Evolutionary conservation across 768 basidiomycete genomes (phyloP).

Genomic region (Pisolithus marmoratus): DNA sequence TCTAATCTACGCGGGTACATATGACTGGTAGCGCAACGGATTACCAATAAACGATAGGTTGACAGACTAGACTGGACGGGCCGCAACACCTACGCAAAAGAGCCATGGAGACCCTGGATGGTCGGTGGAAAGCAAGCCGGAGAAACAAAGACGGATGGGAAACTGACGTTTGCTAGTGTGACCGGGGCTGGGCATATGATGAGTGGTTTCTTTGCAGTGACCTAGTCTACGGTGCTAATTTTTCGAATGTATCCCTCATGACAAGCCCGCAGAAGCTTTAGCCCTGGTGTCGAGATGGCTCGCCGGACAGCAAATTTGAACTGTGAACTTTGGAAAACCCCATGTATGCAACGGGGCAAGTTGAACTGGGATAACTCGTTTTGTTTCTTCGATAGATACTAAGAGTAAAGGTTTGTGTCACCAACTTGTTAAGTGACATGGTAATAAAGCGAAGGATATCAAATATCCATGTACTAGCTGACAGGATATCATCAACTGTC

Average conservation of each 20-base stretch:
- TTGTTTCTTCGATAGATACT: not conserved
- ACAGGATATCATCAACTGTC: not conserved
- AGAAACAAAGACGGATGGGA: slow-evolving; percentile 46
- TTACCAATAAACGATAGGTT: slow-evolving; percentile 61
- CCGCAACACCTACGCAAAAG: slow-evolving; percentile 37
- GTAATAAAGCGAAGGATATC: not conserved
- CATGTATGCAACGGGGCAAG: not conserved
- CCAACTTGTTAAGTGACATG: too few species aligned
- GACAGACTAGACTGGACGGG: slow-evolving; percentile 57
- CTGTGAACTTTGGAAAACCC: too few species aligned
- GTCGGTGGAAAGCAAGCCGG: slow-evolving; percentile 53
- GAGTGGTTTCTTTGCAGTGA: slow-evolving; percentile 13
- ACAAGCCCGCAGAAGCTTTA: slow-evolving; percentile 60
- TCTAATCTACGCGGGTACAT: slow-evolving; percentile 49
- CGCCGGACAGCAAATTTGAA: slow-evolving; percentile 33
- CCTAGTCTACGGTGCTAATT: slow-evolving; percentile 11
- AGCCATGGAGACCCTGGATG: slow-evolving; percentile 46
- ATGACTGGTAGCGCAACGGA: slow-evolving; percentile 59
- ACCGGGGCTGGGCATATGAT: slow-evolving; percentile 77
- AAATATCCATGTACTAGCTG: not conserved
- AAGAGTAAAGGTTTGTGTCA: too few species aligned
- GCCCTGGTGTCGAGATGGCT: slow-evolving; percentile 66
- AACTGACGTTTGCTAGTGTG: slow-evolving; percentile 61
- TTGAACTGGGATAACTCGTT: not conserved
- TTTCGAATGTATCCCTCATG: slow-evolving; percentile 51